These are phyloP conservation scores for Ananas comosus DNA, from an alignment of 176 grass and related monocot genomes.

Conservation along the genomic window DNA sequence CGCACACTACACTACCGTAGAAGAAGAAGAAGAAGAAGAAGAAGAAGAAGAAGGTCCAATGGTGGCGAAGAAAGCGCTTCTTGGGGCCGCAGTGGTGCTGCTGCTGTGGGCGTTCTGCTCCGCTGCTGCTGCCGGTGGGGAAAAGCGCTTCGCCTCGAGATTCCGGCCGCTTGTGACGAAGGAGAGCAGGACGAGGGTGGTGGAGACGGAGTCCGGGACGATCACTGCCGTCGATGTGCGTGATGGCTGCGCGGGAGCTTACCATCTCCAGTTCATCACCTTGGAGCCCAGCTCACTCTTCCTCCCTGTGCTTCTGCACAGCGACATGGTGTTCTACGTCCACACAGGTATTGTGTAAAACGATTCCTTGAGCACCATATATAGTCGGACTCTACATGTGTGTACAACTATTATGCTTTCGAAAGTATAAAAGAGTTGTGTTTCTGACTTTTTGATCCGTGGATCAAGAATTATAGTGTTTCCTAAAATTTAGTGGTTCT, in stretches of 20 bases:
- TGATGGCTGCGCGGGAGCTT: conserved; percentile 32
- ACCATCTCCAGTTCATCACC: conserved; percentile 78
- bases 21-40: no score
- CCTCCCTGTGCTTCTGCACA: conserved; percentile 64
- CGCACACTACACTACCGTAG: background rate
- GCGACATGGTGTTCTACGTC: conserved; percentile 82
- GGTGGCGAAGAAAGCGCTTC: no score
- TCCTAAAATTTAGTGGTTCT: no score
- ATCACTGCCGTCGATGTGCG: conserved; percentile 56
- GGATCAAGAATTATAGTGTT: no score
- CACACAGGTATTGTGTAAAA: conserved; percentile 43
- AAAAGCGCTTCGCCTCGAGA: background rate
- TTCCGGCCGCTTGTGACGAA: conserved; percentile 37
- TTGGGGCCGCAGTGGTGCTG: background rate
- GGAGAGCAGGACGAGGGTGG: conserved; percentile 45
- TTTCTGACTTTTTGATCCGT: no score
- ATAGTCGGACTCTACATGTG: no score
- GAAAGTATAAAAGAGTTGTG: no score
- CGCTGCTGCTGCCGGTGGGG: conserved; percentile 10
- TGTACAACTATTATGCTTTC: no score
- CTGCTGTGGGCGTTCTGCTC: background rate
- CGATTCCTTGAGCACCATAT: background rate
- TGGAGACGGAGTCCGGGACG: conserved; percentile 35
- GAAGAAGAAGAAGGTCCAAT: no score
- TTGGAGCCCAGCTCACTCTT: conserved; percentile 76